phyloP scores from a whole-genome alignment of 495 filamentous ascomycete species.

The Talaromyces liani region DNA sequence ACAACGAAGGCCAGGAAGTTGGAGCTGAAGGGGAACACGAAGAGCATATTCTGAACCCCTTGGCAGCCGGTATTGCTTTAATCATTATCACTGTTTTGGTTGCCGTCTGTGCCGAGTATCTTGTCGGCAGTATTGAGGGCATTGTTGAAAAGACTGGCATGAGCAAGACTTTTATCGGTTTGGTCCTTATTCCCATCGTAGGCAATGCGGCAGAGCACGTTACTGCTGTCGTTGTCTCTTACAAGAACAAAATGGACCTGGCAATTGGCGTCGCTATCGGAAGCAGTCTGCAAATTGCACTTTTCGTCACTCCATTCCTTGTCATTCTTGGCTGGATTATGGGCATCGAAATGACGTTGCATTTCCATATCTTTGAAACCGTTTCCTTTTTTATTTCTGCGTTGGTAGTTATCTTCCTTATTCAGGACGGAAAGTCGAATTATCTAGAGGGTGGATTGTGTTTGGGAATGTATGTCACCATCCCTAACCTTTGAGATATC shows the following conservation, averaged over 20 bases:
- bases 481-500: neutral
- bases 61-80: conserved; percentile 65
- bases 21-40: conserved; percentile 38
- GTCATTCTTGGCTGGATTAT: conserved; percentile 92
- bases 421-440: conserved; percentile 91
- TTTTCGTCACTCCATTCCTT: conserved; percentile 84
- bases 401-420: conserved; percentile 84
- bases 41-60: conserved; percentile 56
- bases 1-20: conserved; percentile 5
- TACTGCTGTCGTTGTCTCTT: conserved; percentile 84
- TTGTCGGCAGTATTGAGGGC: conserved; percentile 87
- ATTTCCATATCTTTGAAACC: conserved; percentile 90
- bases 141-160: conserved; percentile 79
- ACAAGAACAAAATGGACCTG: conserved; percentile 96
- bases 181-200: conserved; percentile 92
- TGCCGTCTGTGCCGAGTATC: conserved; percentile 86
- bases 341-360: conserved; percentile 75
- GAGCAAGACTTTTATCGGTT: conserved; percentile 92
- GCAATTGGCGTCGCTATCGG: conserved; percentile 93
- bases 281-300: conserved; percentile 87
- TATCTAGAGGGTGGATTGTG: conserved; percentile 94
- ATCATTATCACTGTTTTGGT: conserved; percentile 74
- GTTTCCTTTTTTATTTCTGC: conserved; percentile 88
- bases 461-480: conserved; percentile 54
- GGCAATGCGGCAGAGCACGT: conserved; percentile 98